These are phyloP conservation scores for Cyathus striatus DNA, from an alignment of 768 basidiomycete species.

Conservation along the genomic window DNA sequence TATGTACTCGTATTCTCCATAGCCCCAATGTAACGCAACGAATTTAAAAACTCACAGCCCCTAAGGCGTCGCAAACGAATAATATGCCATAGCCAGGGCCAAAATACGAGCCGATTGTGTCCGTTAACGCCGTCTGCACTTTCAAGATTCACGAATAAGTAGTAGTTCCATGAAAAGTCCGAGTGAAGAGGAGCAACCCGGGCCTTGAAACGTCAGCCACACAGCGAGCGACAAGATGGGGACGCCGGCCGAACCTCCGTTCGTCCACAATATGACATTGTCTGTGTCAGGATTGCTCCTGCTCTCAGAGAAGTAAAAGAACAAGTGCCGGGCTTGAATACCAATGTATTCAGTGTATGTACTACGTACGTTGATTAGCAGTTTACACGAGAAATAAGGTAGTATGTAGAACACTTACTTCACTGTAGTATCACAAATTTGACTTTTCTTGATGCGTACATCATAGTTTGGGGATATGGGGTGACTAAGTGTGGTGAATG, in stretches of 20 bases:
- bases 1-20: no score
- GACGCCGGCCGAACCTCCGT: conserved; percentile 3
- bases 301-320: conserved; percentile 39
- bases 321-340: conserved; percentile 38
- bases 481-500: conserved; percentile 22
- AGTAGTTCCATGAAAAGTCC: conserved; percentile 75
- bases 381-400: neutral
- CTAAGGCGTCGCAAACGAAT: no score
- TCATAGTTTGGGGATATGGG: conserved; percentile 30
- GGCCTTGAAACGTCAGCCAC: conserved; percentile 20
- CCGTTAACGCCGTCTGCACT: no score
- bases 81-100: no score
- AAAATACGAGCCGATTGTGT: no score
- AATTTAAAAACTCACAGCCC: no score
- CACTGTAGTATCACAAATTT: conserved; percentile 55
- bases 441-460: conserved; percentile 55
- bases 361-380: conserved; percentile 12
- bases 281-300: neutral
- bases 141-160: no score
- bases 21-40: no score
- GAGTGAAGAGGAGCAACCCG: conserved; percentile 38
- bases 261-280: neutral
- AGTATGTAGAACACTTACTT: conserved; percentile 25
- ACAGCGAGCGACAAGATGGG: neutral
- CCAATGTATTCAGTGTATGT: conserved; percentile 44